Percentiles rank a stretch among this genome's conserved stretches.
phyloP scores from a whole-genome alignment of 768 basidiomycete genomes.

The Coprinopsis sp. region DNA sequence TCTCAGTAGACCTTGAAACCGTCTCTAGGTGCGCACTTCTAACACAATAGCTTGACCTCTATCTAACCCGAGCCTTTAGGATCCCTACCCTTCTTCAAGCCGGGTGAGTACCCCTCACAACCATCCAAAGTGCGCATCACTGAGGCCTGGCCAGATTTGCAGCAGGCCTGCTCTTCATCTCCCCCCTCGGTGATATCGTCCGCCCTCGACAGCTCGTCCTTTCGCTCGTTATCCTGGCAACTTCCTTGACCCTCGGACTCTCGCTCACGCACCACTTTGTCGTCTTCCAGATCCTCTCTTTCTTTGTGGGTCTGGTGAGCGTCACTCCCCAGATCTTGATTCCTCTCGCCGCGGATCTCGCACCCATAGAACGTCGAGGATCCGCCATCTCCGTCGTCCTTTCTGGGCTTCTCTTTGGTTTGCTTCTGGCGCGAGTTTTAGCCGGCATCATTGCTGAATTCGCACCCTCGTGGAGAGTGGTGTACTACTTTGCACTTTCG shows the following conservation, averaged over 20 bases:
- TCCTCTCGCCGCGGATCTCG: slow-evolving; percentile 76
- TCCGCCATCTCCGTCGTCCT: slow-evolving; percentile 73
- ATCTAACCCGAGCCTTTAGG: too few species aligned
- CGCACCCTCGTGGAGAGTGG: slow-evolving; percentile 62
- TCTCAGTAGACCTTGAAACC: too few species aligned
- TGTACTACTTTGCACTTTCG: slow-evolving; percentile 75
- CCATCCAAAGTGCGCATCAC: too few species aligned
- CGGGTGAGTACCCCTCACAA: too few species aligned
- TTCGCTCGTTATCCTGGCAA: slow-evolving; percentile 46
- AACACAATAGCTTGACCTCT: too few species aligned
- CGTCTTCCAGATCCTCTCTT: slow-evolving; percentile 64
- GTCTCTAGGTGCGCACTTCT: too few species aligned
- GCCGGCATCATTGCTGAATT: slow-evolving; percentile 74
- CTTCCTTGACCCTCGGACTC: slow-evolving; percentile 64
- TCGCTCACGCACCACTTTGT: slow-evolving; percentile 54
- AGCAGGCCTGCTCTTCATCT: slow-evolving; percentile 65
- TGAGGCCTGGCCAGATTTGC: slow-evolving; percentile 56
- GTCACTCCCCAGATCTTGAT: slow-evolving; percentile 79
- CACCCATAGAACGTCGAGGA: slow-evolving; percentile 66
- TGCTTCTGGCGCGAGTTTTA: slow-evolving; percentile 70
- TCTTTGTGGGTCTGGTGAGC: slow-evolving; percentile 65
- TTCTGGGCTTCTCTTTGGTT: slow-evolving; percentile 62
- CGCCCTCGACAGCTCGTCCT: slow-evolving; percentile 71
- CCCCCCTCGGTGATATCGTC: slow-evolving; percentile 80
- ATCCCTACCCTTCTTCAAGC: too few species aligned